These are phyloP conservation scores for cucumber (Cucumis sativus) DNA, from an alignment of 306 rosid species.

Conservation along the genomic window Cucumber_9930_V3 NC_026657.2:35148501-35149000, in stretches of 20 bases:
- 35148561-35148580: neutral
- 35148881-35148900: constrained; percentile 91
- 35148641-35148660: constrained; percentile 77
- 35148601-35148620: neutral
- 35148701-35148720: constrained; percentile 49
- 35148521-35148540: neutral
- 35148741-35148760: constrained; percentile 71
- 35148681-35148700: constrained; percentile 67
- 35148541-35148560: neutral
- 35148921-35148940: constrained; percentile 23
- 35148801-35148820: constrained; percentile 83
- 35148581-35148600: neutral
- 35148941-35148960: constrained; percentile 28
- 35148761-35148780: constrained; percentile 84
- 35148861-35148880: constrained; percentile 83
- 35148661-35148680: constrained; percentile 54
- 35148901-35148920: constrained; percentile 24
- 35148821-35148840: constrained; percentile 79
- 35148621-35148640: constrained; percentile 59
- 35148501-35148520: neutral
- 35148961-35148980: neutral
- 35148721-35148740: constrained; percentile 88
- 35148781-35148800: constrained; percentile 63
- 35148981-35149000: neutral
- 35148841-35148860: constrained; percentile 58